phyloP scores from a whole-genome alignment of 1,284 basidiomycete genomes.

The Cutaneotrichosporon mucoides region DNA sequence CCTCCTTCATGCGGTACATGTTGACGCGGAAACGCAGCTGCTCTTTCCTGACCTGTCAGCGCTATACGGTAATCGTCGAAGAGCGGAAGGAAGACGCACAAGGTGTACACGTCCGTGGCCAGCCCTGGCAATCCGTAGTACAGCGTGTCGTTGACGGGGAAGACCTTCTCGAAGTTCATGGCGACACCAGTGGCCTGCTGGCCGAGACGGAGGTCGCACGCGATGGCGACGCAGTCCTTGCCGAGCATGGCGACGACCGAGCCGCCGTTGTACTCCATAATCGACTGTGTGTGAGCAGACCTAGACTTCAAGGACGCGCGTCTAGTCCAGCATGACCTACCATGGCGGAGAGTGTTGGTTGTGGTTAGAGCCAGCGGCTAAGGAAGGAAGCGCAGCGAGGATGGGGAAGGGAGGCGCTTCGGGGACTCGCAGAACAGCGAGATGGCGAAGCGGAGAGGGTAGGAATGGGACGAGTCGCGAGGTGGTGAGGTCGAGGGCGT shows the following conservation, averaged over 20 bases:
- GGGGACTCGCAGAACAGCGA: no score
- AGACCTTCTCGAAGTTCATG: constrained; percentile 64
- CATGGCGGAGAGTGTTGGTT: background rate
- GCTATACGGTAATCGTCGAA: no score
- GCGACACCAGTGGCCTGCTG: constrained; percentile 85
- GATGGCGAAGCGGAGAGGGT: no score
- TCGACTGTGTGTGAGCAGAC: constrained; percentile 25
- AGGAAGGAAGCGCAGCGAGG: no score
- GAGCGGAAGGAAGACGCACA: constrained; percentile 56
- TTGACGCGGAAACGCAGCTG: constrained; percentile 90
- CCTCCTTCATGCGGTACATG: constrained; percentile 99
- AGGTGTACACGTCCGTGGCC: constrained; percentile 85
- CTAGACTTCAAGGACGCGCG: background rate
- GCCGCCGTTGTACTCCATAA: constrained; percentile 57
- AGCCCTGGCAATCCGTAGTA: constrained; percentile 91
- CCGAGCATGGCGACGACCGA: constrained; percentile 99
- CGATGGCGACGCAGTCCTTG: constrained; percentile 98
- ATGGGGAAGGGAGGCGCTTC: no score
- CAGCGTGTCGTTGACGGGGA: constrained; percentile 87
- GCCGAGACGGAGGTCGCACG: constrained; percentile 86
- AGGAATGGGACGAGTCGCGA: background rate
- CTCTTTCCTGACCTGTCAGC: constrained; percentile 60
- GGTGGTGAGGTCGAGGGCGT: background rate
- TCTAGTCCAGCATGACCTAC: background rate
- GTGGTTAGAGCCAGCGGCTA: no score